Base-by-base conservation (phyloP, 768 basidiomycete species). In the Lentinula boryana region DNA sequence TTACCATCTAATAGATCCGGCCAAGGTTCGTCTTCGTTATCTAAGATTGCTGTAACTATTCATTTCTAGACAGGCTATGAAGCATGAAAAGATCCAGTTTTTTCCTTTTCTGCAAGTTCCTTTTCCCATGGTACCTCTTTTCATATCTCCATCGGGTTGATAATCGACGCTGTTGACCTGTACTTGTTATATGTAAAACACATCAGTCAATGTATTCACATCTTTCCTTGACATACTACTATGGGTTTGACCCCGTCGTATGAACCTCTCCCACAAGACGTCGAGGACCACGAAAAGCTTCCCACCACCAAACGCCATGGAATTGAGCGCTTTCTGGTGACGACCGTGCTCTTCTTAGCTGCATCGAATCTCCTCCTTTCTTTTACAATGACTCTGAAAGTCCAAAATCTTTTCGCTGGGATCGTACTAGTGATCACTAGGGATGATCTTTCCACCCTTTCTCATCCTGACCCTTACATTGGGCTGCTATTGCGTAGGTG, bases 391-490 rank as follows among this genome's bases (percentile, higher is more conserved):
- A 5, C 58, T 8, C 1, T 63, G 35, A 31, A 31, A 23, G 58
- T 57, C n/a, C 55, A 54, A 16, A 53, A 52, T 23, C 16, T 60
- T 4, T 52, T 38, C 9, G 35, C 15, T 9, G 31, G 56, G 23
- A 48, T 44, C 33, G 7, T 57, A 10, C 63, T 60, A 5, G 6
- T 3, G 8, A 18, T 63, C n/a, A 16, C 41, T 4, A 52, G 60
- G 3, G 27, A 43, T 8, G 63, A 60, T 44, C 21, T 63, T 9
- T 41, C 60, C 6, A 38, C 54, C 3, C 60, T 63, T 0, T 58
- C 63, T n/a, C 16, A 55, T 7, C 60, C 63, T 12, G 48, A 63
- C 36, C 63, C 63, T n/a, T 63, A 63, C 23, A 49, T 63, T 15
- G 63, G 63, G 41, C 49, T 63, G 32, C 27, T 8, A 21, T 21